Conservation (phyloP, 768 basidiomycete genomes). For the Crassisporium funariophilum region DNA sequence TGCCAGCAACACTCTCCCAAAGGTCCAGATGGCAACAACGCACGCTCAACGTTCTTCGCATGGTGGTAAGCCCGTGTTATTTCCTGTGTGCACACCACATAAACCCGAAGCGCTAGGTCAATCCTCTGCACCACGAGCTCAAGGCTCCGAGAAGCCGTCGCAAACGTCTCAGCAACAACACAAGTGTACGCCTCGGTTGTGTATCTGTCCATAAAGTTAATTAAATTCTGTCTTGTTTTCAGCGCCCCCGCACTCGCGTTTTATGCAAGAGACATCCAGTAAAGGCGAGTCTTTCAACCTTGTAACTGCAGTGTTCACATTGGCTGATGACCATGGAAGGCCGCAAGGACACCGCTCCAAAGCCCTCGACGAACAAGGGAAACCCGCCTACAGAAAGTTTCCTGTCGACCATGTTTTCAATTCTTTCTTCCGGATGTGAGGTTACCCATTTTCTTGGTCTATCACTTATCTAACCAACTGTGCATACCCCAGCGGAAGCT, state of each 20-base stretch:
- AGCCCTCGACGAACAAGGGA: constrained; percentile 13
- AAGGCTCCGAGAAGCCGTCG: constrained; percentile 13
- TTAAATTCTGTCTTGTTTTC: constrained; percentile 10
- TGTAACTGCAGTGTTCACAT: constrained; percentile 12
- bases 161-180: constrained; percentile 14
- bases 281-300: constrained; percentile 10
- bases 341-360: constrained; percentile 11
- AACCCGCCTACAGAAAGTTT: constrained; percentile 8
- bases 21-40: constrained; percentile 15
- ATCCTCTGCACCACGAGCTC: constrained; percentile 10
- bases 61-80: constrained; percentile 12
- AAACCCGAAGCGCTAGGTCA: constrained; percentile 13
- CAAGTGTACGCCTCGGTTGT: constrained; percentile 15
- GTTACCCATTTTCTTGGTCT: constrained; percentile 7
- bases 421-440: constrained; percentile 15
- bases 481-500: constrained; percentile 10
- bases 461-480: constrained; percentile 6
- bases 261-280: constrained; percentile 10
- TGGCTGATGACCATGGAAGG: constrained; percentile 14
- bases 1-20: constrained; percentile 9
- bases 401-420: constrained; percentile 5
- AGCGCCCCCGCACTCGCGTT: constrained; percentile 11
- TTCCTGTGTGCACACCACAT: constrained; percentile 5
- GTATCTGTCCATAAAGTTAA: constrained; percentile 12
- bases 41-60: constrained; percentile 12